Evolutionary conservation across 257 asterid genomes (phyloP).

Genomic region (Fraxinus quadrangulata): DNA sequence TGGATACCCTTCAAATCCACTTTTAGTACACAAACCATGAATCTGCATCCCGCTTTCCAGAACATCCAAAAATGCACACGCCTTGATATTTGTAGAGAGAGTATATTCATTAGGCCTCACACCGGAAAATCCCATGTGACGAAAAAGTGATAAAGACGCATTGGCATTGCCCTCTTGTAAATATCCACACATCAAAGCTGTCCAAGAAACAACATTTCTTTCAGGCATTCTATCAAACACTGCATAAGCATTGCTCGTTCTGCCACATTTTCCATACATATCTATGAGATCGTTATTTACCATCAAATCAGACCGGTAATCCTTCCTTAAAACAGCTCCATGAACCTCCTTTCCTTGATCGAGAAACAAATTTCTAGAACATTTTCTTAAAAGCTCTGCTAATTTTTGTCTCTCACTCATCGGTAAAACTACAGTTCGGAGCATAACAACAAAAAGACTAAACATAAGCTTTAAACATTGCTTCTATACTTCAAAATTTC

Average conservation of each 20-base stretch:
- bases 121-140: constrained; percentile 40
- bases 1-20: constrained; percentile 47
- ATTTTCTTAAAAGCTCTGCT: constrained; percentile 47
- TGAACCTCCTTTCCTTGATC: constrained; percentile 54
- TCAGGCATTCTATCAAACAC: constrained; percentile 61
- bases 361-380: constrained; percentile 41
- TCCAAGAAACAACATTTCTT: constrained; percentile 66
- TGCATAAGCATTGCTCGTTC: constrained; percentile 27
- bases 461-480: background rate
- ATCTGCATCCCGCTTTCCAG: constrained; percentile 49
- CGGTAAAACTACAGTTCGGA: constrained; percentile 22
- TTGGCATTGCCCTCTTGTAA: constrained; percentile 35
- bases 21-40: constrained; percentile 50
- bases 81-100: constrained; percentile 58
- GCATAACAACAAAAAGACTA: constrained; percentile 11
- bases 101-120: constrained; percentile 58
- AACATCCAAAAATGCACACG: constrained; percentile 47
- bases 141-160: constrained; percentile 40
- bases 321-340: constrained; percentile 48
- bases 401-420: constrained; percentile 46
- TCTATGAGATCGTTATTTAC: constrained; percentile 47
- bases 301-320: constrained; percentile 46
- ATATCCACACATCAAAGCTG: constrained; percentile 55
- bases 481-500: constrained; percentile 1
- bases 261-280: constrained; percentile 54